Percentiles rank a stretch among this genome's conserved stretches.
phyloP scores from a whole-genome alignment of 1,284 basidiomycete species.

The Ceratobasidium theobromae region DNA sequence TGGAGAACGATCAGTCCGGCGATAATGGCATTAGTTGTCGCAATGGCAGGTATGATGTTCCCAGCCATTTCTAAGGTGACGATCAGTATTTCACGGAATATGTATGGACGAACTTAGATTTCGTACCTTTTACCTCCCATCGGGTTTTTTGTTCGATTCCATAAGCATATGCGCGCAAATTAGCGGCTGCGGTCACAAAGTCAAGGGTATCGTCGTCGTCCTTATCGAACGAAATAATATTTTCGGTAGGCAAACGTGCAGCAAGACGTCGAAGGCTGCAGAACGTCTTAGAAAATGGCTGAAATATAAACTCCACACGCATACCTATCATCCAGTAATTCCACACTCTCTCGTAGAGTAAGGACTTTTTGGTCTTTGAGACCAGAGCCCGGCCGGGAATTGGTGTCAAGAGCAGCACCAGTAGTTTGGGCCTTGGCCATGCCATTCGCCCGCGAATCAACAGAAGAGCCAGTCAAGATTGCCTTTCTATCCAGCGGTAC shows the following conservation, averaged over 20 bases:
- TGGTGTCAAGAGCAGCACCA: slow-evolving; percentile 22
- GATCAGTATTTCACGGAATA: not conserved
- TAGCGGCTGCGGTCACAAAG: slow-evolving; percentile 93
- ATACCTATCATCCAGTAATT: slow-evolving; percentile 81
- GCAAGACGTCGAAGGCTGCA: slow-evolving; percentile 76
- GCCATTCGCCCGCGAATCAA: slow-evolving; percentile 43
- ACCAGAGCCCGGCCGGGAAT: slow-evolving; percentile 40
- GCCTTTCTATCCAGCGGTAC: slow-evolving; percentile 77
- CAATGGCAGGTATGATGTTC: slow-evolving; percentile 98
- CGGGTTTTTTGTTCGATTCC: slow-evolving; percentile 86
- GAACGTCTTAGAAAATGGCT: not conserved
- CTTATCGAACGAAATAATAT: slow-evolving; percentile 91
- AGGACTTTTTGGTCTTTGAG: slow-evolving; percentile 82
- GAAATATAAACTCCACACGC: slow-evolving; percentile 30
- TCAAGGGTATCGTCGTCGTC: slow-evolving; percentile 97
- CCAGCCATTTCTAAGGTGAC: slow-evolving; percentile 93
- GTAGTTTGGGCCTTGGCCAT: slow-evolving; percentile 27
- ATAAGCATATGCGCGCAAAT: slow-evolving; percentile 88
- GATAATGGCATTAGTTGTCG: slow-evolving; percentile 97
- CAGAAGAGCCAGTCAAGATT: slow-evolving; percentile 65
- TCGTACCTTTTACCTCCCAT: slow-evolving; percentile 91
- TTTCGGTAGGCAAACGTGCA: slow-evolving; percentile 69
- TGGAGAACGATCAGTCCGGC: slow-evolving; percentile 93
- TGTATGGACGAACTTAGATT: slow-evolving; percentile 18
- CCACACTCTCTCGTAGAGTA: slow-evolving; percentile 74